A percentile compares a stretch with the other conserved stretches of the same genome.
Conservation (phyloP, 2,329 filamentous ascomycete species). For the Fusarium sp. region DNA sequence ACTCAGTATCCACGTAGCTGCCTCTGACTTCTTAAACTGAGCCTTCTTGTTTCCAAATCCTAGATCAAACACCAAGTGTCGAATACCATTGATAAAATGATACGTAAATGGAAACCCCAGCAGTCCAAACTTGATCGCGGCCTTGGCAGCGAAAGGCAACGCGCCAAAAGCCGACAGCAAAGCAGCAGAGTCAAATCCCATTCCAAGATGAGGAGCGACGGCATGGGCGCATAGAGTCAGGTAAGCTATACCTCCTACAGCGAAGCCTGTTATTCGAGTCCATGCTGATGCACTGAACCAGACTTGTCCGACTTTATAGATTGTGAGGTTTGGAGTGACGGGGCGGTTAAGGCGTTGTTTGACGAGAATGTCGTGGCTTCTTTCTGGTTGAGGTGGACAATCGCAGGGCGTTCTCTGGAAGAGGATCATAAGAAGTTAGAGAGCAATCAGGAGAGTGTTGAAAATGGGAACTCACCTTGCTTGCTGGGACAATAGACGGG, state of each 20-base stretch:
- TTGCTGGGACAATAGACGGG: constrained; percentile 11
- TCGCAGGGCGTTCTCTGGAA: neutral
- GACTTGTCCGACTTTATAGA: constrained; percentile 13
- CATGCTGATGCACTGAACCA: constrained; percentile 29
- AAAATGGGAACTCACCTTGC: neutral
- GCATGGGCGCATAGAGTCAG: neutral
- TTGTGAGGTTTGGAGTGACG: constrained; percentile 12
- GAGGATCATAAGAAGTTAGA: neutral
- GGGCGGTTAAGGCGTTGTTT: constrained; percentile 20
- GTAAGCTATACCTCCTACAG: constrained; percentile 14
- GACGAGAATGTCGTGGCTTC: constrained; percentile 4
- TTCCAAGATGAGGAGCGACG: constrained; percentile 7
- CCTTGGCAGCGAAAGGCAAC: constrained; percentile 3
- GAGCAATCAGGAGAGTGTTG: neutral
- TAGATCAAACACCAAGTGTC: constrained; percentile 23
- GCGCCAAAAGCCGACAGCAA: constrained; percentile 3
- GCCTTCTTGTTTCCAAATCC: constrained; percentile 23
- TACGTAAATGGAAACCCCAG: constrained; percentile 19
- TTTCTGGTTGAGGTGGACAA: neutral
- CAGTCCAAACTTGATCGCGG: constrained; percentile 10
- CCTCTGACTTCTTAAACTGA: constrained; percentile 13
- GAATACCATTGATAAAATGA: constrained; percentile 20
- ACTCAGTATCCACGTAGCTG: constrained; percentile 10
- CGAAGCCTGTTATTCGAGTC: constrained; percentile 19
- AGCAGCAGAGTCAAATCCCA: neutral